Conservation (phyloP, 2,329 filamentous ascomycete species). For the Paraphoma chrysanthemicola region DNA sequence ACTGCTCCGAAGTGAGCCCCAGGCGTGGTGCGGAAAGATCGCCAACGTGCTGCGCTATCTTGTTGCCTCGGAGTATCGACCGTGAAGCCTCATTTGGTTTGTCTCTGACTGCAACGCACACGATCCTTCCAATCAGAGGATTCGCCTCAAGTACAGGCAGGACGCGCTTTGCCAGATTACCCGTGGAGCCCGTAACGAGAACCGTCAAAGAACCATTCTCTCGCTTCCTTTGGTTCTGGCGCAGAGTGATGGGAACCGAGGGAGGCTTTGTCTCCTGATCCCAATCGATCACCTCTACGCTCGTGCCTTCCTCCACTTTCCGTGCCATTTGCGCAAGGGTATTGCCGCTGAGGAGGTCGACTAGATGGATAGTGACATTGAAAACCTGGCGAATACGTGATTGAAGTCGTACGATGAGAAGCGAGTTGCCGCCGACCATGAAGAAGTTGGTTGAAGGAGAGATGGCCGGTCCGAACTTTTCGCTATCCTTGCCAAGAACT, state of each 20-base stretch:
- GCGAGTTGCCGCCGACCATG: not conserved
- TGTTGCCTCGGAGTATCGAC: not conserved
- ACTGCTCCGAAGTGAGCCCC: conserved; percentile 45
- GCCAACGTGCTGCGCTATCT: not conserved
- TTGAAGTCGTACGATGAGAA: not conserved
- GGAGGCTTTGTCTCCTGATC: not conserved
- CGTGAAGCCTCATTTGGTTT: not conserved
- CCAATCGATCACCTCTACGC: not conserved
- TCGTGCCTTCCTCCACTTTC: not conserved
- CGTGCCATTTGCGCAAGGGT: not conserved
- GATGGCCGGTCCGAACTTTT: conserved; percentile 7
- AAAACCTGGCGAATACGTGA: not conserved
- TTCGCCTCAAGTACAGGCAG: not conserved
- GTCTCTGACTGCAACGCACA: not conserved
- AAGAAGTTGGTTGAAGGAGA: not conserved
- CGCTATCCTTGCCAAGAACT: conserved; percentile 15
- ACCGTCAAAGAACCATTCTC: not conserved
- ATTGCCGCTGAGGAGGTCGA: not conserved
- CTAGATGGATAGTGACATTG: not conserved
- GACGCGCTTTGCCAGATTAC: not conserved
- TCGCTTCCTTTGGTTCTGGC: too few relatives aligned
- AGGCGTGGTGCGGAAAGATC: conserved; percentile 25
- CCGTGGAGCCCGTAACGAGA: not conserved
- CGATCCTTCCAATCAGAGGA: not conserved
- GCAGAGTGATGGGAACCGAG: not conserved